Evolutionary conservation across 257 asterid genomes (phyloP).

Genomic region (Eucommia ulmoides): DNA sequence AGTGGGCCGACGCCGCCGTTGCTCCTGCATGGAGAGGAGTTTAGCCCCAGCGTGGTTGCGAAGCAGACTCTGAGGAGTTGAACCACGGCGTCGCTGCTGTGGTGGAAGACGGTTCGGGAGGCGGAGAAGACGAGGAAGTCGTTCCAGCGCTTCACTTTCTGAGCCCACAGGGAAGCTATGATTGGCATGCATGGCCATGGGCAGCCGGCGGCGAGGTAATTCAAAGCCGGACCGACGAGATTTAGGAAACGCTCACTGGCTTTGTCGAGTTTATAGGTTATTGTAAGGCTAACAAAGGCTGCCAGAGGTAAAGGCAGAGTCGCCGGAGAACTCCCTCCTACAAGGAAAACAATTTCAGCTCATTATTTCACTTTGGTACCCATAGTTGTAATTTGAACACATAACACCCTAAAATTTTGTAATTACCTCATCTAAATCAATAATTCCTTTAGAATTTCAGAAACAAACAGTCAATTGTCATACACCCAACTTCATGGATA

Average conservation of each 20-base stretch:
- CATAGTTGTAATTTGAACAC: too few species aligned
- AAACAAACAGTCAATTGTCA: too few species aligned
- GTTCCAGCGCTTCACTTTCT: conserved; percentile 89
- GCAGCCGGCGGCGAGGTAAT: conserved; percentile 62
- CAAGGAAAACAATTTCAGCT: conserved; percentile 21
- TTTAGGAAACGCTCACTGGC: conserved; percentile 46
- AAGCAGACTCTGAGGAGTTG: conserved; percentile 89
- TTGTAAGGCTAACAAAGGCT: conserved; percentile 87
- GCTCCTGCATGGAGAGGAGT: conserved; percentile 36
- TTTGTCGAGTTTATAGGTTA: conserved; percentile 74
- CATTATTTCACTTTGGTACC: too few species aligned
- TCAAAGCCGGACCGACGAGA: conserved; percentile 63
- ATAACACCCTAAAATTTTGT: too few species aligned
- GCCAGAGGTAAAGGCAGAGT: conserved; percentile 89
- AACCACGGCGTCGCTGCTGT: conserved; percentile 68
- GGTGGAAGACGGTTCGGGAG: conserved; percentile 78
- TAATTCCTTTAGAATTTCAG: too few species aligned
- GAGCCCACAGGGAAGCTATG: conserved; percentile 73
- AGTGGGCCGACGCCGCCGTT: conserved; percentile 84
- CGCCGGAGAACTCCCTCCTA: conserved; percentile 60
- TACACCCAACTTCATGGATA: too few species aligned
- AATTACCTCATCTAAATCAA: too few species aligned
- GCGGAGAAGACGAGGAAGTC: conserved; percentile 83
- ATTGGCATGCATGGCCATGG: conserved; percentile 99
- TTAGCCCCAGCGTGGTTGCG: conserved; percentile 56